Percentiles rank a stretch among this genome's conserved stretches.
Conservation (phyloP, 2,329 filamentous ascomycete genomes). For the Calonectria ilicicola region DNA sequence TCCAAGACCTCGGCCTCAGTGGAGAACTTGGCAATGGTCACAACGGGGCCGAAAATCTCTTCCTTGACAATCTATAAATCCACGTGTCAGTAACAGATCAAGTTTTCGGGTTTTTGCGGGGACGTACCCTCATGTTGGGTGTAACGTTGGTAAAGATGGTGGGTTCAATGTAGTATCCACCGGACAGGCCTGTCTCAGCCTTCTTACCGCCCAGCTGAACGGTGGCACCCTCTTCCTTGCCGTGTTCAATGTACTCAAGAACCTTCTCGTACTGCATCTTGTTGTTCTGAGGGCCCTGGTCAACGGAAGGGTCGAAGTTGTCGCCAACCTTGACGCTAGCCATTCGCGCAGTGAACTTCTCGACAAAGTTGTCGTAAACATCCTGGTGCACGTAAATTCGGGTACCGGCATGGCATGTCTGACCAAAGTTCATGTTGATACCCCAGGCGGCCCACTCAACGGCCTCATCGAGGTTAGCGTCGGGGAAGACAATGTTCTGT, state of each 20-base stretch:
- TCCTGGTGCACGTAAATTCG: conserved; percentile 73
- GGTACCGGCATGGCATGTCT: conserved; percentile 75
- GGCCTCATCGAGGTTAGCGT: conserved; percentile 75
- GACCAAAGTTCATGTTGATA: conserved; percentile 72
- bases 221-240: conserved; percentile 62
- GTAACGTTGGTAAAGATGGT: conserved; percentile 43
- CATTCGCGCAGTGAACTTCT: conserved; percentile 69
- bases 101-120: background rate
- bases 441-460: conserved; percentile 68
- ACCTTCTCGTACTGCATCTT: conserved; percentile 78
- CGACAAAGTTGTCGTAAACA: conserved; percentile 72
- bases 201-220: conserved; percentile 7
- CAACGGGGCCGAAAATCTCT: conserved; percentile 60
- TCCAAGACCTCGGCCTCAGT: conserved; percentile 55
- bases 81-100: background rate
- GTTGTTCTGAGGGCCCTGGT: conserved; percentile 81
- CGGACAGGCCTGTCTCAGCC: background rate
- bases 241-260: conserved; percentile 75
- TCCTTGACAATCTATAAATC: conserved; percentile 46
- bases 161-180: conserved; percentile 11
- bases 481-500: conserved; percentile 67
- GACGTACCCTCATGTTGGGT: conserved; percentile 53
- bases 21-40: conserved; percentile 55
- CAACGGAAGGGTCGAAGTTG: conserved; percentile 75
- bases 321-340: conserved; percentile 74